Conservation (phyloP, 371 early-diverging fungal genomes). For the Encephalitozoon romaleae region DNA sequence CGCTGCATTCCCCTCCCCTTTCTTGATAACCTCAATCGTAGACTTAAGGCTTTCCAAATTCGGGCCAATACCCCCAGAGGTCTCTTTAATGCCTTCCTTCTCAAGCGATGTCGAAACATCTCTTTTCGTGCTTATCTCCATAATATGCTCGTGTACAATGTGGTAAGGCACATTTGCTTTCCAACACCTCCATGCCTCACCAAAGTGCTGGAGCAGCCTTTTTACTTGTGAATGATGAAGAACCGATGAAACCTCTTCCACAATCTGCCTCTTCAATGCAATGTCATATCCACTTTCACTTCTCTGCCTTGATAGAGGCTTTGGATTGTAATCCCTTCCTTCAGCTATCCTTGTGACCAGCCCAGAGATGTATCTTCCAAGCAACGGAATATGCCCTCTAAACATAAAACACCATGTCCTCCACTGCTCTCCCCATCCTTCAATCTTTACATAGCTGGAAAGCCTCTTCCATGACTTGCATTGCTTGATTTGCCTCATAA, state of each 20-base stretch:
- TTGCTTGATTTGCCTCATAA: constrained; percentile 92
- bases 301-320: constrained; percentile 71
- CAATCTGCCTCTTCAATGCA: constrained; percentile 84
- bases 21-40: no score
- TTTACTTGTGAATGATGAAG: constrained; percentile 84
- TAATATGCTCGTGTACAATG: background rate
- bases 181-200: constrained; percentile 94
- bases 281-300: constrained; percentile 91
- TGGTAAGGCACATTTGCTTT: constrained; percentile 80
- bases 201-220: constrained; percentile 84
- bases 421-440: constrained; percentile 96
- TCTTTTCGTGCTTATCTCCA: constrained; percentile 64
- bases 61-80: background rate
- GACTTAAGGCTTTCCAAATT: background rate
- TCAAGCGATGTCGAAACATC: background rate
- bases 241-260: constrained; percentile 89
- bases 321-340: constrained; percentile 72
- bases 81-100: background rate
- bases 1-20: background rate
- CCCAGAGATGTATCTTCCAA: constrained; percentile 91
- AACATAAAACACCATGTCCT: constrained; percentile 95
- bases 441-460: background rate
- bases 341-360: constrained; percentile 91
- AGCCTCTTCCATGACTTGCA: constrained; percentile 57
- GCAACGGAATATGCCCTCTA: constrained; percentile 86